Evolutionary conservation across 352 stramenopile genomes (phyloP).

Genomic region (Globisporangium yorkense): DNA sequence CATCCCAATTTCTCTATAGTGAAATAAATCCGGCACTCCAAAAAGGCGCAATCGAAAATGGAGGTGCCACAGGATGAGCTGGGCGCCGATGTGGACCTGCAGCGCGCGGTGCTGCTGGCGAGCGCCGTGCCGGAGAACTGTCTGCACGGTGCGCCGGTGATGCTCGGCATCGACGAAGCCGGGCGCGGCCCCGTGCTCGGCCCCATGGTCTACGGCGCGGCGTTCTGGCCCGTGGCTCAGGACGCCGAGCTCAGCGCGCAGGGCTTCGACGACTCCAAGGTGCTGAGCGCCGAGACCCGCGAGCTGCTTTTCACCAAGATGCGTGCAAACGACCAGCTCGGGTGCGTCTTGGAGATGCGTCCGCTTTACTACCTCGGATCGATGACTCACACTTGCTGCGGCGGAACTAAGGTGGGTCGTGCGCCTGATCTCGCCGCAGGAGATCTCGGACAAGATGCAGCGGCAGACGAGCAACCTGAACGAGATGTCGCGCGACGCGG

Average conservation of each 20-base stretch:
- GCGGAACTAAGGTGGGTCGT: conserved; percentile 74
- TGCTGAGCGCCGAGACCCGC: conserved; percentile 81
- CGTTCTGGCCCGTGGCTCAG: conserved; percentile 83
- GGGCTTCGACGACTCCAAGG: conserved; percentile 95
- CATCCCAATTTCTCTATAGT: background rate
- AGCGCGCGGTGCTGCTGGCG: conserved; percentile 45
- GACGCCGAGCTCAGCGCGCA: conserved; percentile 75
- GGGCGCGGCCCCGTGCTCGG: conserved; percentile 92
- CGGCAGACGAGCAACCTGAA: conserved; percentile 89
- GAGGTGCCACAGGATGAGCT: background rate
- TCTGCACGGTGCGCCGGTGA: conserved; percentile 65
- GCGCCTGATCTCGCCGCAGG: conserved; percentile 85
- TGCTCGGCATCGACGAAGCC: conserved; percentile 94
- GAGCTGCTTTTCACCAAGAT: conserved; percentile 88
- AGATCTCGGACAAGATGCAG: conserved; percentile 96
- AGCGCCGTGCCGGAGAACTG: conserved; percentile 59
- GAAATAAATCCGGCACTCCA: background rate
- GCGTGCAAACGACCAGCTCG: conserved; percentile 53
- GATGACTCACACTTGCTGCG: background rate
- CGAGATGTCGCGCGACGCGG: conserved; percentile 90
- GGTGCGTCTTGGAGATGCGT: conserved; percentile 19
- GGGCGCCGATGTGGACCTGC: conserved; percentile 26
- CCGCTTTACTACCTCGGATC: background rate
- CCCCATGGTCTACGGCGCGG: conserved; percentile 93
- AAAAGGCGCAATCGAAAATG: background rate